Base-by-base conservation (phyloP, 75 land plant genomes). In the Pseudotsuga menziesii region DNA sequence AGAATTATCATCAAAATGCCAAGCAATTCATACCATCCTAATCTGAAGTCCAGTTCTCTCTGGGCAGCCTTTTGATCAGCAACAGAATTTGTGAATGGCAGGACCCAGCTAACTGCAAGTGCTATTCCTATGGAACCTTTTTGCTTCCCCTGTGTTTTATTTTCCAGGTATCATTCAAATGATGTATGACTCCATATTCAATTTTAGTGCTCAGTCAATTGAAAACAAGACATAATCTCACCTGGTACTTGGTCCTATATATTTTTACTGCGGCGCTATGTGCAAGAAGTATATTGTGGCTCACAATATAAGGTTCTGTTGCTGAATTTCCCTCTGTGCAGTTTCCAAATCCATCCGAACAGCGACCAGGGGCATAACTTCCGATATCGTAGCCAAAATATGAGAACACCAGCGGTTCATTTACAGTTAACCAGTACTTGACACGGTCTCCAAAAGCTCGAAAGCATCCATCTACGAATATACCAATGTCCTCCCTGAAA, bases 361-460 rank as follows among this genome's bases (percentile, higher is more conserved):
- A 89, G 14, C 78, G 81, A 15, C 74, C 79, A 9, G 91, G 91
- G 1, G 91, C 84, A 29, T 56, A 61, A 0, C 5, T 57, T 14
- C 88, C 88, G 0, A 0, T 57, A 17, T 72, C 57, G 60, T 82
- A 89, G 0, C 85, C 81, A 57, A 26, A 13, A 17, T 15, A 0
- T 29, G 32, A 5, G 19, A 75, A 17, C 56, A 2, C 41, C 20
- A 78, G 61, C 17, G 83, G 84, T 60, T 89, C 86, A 44, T 84
- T 89, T 52, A 89, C 35, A 1, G 89, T 86, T 17, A 44, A 48
- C 91, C 91, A 89, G 56, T 86, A 57, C 62, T 87, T 84, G 26
- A 89, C 89, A 22, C 87, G 25, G 44, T 89, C 87, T 13, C 89
- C 91, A 77, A 89, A 89, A 2, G 56, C 74, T 67, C 60, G 26